A percentile compares a stretch with the other conserved stretches of the same genome.
These are phyloP conservation scores for Adenanthera pavonina DNA, from an alignment of 306 rosid genomes.

Conservation along the genomic window DNA sequence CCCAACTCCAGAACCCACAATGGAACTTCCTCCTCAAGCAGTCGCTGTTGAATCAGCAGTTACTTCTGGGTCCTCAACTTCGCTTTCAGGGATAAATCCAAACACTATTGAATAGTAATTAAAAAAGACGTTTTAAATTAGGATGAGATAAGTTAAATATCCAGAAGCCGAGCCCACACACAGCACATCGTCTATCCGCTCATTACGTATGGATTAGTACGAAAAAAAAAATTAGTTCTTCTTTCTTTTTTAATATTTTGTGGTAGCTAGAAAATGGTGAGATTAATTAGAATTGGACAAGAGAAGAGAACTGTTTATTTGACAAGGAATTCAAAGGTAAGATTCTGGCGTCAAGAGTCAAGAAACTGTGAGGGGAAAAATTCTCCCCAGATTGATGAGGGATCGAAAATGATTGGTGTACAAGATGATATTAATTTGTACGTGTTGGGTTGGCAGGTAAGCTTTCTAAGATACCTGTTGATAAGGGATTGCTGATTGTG, in stretches of 20 bases:
- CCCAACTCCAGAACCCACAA: conserved; percentile 47
- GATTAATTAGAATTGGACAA: conserved; percentile 11
- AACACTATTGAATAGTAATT: neutral
- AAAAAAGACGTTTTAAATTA: neutral
- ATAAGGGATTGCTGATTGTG: conserved; percentile 46
- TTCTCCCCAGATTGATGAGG: conserved; percentile 17
- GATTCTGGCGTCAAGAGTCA: conserved; percentile 34
- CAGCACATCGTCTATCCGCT: conserved; percentile 29
- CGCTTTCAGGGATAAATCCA: conserved; percentile 49
- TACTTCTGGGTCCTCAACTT: conserved; percentile 57
- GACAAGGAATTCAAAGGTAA: conserved; percentile 37
- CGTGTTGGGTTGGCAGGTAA: conserved; percentile 42
- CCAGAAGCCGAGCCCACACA: conserved; percentile 34
- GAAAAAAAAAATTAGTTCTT: neutral
- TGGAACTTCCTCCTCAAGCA: conserved; percentile 53
- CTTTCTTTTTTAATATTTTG: neutral
- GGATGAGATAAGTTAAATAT: conserved; percentile 12
- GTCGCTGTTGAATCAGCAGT: conserved; percentile 52
- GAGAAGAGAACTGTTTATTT: conserved; percentile 4
- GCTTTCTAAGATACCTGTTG: conserved; percentile 42
- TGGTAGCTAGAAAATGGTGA: conserved; percentile 32
- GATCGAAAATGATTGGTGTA: conserved; percentile 40
- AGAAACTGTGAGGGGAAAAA: conserved; percentile 22
- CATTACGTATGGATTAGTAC: conserved; percentile 32
- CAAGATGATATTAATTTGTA: conserved; percentile 41